A percentile compares a stretch with the other conserved stretches of the same genome.
Conservation (phyloP, 2,329 filamentous ascomycete species). For the Botrytis fabae region DNA sequence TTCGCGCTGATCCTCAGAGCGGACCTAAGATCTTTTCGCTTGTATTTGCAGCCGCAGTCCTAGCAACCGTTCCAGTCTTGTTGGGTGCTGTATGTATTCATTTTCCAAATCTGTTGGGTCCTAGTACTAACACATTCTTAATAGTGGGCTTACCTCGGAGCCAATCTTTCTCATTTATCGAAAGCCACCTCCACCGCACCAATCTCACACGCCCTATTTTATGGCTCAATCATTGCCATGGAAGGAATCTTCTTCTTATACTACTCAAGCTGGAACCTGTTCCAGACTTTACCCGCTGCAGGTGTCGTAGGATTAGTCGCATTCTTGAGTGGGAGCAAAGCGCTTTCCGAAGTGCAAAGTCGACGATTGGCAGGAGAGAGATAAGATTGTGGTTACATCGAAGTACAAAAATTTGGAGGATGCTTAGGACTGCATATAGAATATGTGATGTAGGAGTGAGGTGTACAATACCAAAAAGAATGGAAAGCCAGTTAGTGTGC, state of each 20-base stretch:
- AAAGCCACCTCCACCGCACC: conserved; percentile 77
- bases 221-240: conserved; percentile 82
- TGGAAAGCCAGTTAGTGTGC: not conserved
- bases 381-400: conserved; percentile 24
- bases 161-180: conserved; percentile 74
- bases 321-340: conserved; percentile 85
- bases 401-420: conserved; percentile 9
- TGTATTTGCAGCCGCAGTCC: conserved; percentile 71
- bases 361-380: conserved; percentile 67
- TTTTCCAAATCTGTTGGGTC: conserved; percentile 24
- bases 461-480: conserved; percentile 21
- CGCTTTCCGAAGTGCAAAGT: conserved; percentile 88
- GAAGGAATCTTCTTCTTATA: conserved; percentile 94
- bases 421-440: conserved; percentile 7
- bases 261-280: conserved; percentile 88
- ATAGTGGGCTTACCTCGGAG: conserved; percentile 80
- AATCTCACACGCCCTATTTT: conserved; percentile 79
- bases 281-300: conserved; percentile 79
- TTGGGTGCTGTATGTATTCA: conserved; percentile 62
- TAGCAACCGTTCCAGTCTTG: conserved; percentile 72
- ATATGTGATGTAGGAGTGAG: conserved; percentile 1
- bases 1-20: conserved; percentile 75
- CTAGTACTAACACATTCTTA: conserved; percentile 29
- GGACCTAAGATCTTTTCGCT: conserved; percentile 79
- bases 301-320: conserved; percentile 67